Evolutionary conservation across 306 rosid genomes (phyloP).

Genomic region (Cucurbita argyrosperma): DNA sequence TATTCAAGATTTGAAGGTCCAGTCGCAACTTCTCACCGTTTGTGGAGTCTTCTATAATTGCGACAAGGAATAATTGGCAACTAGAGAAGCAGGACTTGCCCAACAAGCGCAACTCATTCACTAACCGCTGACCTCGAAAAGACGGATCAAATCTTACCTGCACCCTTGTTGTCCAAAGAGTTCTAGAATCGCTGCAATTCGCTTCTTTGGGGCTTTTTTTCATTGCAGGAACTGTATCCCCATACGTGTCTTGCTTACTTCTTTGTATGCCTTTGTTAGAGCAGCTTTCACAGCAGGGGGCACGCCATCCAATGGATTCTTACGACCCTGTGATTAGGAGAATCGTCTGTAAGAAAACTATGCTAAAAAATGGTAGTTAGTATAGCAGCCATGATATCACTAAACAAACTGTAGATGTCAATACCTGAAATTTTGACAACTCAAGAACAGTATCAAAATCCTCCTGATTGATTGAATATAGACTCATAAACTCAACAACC

Average conservation of each 20-base stretch:
- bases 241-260: slow-evolving; percentile 49
- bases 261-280: slow-evolving; percentile 82
- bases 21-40: slow-evolving; percentile 65
- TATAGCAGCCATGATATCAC: neutral
- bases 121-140: neutral
- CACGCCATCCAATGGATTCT: slow-evolving; percentile 69
- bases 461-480: slow-evolving; percentile 67
- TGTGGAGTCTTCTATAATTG: slow-evolving; percentile 28
- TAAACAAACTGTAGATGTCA: neutral
- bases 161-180: slow-evolving; percentile 45
- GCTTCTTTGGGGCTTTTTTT: slow-evolving; percentile 71
- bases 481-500: slow-evolving; percentile 87
- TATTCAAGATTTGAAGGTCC: slow-evolving; percentile 68
- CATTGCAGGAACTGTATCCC: slow-evolving; percentile 56
- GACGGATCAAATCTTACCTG: slow-evolving; percentile 23
- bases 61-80: slow-evolving; percentile 1
- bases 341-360: neutral
- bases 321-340: slow-evolving; percentile 55
- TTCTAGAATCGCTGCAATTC: slow-evolving; percentile 81
- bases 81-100: neutral
- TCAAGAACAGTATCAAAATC: slow-evolving; percentile 75
- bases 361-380: neutral
- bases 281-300: slow-evolving; percentile 71
- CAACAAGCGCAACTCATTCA: neutral
- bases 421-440: slow-evolving; percentile 82